Percentiles rank a stretch among this genome's conserved stretches.
These are phyloP conservation scores for Abrus precatorius DNA, from an alignment of 306 rosid genomes.

Conservation along the genomic window DNA sequence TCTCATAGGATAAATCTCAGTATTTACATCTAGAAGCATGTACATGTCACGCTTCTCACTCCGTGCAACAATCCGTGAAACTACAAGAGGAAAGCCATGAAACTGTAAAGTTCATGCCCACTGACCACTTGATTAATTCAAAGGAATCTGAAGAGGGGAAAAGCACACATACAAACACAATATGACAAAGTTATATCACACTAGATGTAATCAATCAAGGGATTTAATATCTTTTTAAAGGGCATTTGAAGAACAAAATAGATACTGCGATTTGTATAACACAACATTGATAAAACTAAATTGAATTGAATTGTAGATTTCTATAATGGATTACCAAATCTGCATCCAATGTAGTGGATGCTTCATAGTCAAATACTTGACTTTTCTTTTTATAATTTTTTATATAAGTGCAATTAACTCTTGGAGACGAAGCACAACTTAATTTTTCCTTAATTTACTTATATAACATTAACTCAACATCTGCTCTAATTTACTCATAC, in stretches of 20 bases:
- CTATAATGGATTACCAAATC: not conserved
- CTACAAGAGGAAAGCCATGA: conserved; percentile 50
- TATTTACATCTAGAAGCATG: conserved; percentile 79
- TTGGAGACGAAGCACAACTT: conserved; percentile 3
- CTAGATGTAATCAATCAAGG: not conserved
- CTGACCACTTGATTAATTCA: not conserved
- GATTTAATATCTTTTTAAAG: not conserved
- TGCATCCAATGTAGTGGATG: conserved; percentile 9
- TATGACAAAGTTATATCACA: conserved; percentile 15
- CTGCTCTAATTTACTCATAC: conserved; percentile 1
- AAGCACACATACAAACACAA: not conserved
- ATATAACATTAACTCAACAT: not conserved
- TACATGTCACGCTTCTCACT: conserved; percentile 78
- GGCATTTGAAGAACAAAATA: not conserved
- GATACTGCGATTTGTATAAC: conserved; percentile 5
- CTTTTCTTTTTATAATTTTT: not conserved
- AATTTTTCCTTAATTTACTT: conserved; percentile 3
- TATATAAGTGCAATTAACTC: not conserved
- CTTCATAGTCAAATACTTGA: not conserved
- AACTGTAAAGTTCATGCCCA: conserved; percentile 1
- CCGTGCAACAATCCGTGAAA: conserved; percentile 76
- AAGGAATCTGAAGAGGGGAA: not conserved
- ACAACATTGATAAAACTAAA: not conserved
- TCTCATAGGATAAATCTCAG: conserved; percentile 81
- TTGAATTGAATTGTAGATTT: conserved; percentile 20